Evolutionary conservation across 2,329 filamentous ascomycete genomes (phyloP), one percentile per base, ranked within the genome.

Genomic region (Stachybotrys echinatus): DNA sequence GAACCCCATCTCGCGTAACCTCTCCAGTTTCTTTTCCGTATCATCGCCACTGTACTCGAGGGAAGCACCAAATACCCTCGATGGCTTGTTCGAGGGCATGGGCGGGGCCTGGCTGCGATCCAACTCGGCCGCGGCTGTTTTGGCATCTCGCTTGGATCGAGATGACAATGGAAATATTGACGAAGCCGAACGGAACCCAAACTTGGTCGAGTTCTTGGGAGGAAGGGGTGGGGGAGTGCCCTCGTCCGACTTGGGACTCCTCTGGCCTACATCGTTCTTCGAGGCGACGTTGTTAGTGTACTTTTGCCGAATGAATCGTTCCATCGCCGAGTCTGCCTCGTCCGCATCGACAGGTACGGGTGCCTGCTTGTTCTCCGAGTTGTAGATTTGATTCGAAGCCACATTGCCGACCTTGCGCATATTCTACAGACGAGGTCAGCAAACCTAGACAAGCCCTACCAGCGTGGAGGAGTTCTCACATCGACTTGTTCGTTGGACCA

Each of bases 401-500:
- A 77, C 71, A 65, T 99, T 99, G 62, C 94, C 94, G 60, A 90
- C 86, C 63, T 87, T 87, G 73, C 89, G 94, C 94, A 99, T 99
- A 63, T 87, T 92, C 89, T 96, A 42, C 37, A 51, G 20, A 23
- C 23, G n/a, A 39, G 52, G 58, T 62, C 45, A 62, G 60, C 48
- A 18, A 18, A 19, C 17, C 22, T 20, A 18, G 12, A 45, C 20
- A 21, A 23, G 12, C 20, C 20, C 42, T 23, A 12, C 42, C 6
- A 8, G 12, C 42, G 22, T 14, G 42, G 22, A n/a, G 22, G 27
- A 5, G 8, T 12, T 71, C 81, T 71, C 75, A 96, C 92, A 72
- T 99, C 94, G 55, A 99, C 92, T 73, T 99, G 94, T 53, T 97
- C 94, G 63, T 87, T 86, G 45, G 88, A 85, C 94, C 94, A 99